Percentiles rank a stretch among this genome's conserved stretches.
These are phyloP conservation scores for Plasmodium ovale DNA, from an alignment of 169 alveolate species.

Conservation along the genomic window DNA sequence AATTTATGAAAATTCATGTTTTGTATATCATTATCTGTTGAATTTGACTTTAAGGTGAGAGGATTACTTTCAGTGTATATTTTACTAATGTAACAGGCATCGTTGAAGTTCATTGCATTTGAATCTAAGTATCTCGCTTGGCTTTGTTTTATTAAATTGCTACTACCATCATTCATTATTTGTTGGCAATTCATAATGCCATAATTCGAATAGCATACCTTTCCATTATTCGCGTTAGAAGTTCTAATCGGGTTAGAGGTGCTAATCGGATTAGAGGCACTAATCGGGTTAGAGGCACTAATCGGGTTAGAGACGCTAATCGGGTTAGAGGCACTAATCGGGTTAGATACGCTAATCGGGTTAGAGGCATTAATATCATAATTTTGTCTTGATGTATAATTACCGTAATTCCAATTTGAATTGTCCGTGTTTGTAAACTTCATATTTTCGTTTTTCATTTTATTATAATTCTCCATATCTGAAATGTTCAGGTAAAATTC, in stretches of 20 bases:
- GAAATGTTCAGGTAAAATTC: constrained; percentile 12
- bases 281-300: background rate
- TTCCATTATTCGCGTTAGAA: constrained; percentile 22
- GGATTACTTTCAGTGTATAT: constrained; percentile 38
- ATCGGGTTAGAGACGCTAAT: background rate
- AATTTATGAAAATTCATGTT: constrained; percentile 24
- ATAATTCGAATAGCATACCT: constrained; percentile 6
- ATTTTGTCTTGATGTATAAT: constrained; percentile 20
- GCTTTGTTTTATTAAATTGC: constrained; percentile 25
- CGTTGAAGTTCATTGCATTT: constrained; percentile 26
- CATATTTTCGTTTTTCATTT: constrained; percentile 21
- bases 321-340: background rate
- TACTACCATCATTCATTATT: constrained; percentile 15
- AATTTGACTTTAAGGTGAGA: constrained; percentile 9
- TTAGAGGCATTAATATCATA: constrained; percentile 14
- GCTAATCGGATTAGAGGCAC: background rate
- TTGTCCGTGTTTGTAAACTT: constrained; percentile 19
- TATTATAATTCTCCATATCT: constrained; percentile 22
- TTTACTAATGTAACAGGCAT: constrained; percentile 26
- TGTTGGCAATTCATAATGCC: constrained; percentile 33
- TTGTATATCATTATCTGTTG: constrained; percentile 28
- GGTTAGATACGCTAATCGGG: background rate
- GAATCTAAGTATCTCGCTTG: constrained; percentile 30
- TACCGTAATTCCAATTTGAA: constrained; percentile 25
- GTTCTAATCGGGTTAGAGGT: background rate